Evolutionary conservation across 495 filamentous ascomycete genomes (phyloP).

Genomic region (Rhypophila decipiens): DNA sequence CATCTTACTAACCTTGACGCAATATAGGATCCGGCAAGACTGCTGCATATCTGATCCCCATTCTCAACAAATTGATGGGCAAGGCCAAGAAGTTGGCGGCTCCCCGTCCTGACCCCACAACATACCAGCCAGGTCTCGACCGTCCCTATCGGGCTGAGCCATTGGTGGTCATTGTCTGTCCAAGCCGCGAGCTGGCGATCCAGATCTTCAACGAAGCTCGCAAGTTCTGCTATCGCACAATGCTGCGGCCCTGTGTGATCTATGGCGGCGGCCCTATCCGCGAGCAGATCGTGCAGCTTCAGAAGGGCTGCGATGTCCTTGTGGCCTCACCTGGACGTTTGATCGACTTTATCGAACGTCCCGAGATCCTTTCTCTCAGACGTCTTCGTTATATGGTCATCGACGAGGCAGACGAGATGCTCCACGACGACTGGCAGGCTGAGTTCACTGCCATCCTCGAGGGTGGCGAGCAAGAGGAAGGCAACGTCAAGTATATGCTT

Average conservation of each 20-base stretch:
- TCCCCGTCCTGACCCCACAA: slow-evolving; percentile 56
- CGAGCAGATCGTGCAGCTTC: slow-evolving; percentile 64
- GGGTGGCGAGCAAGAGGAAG: slow-evolving; percentile 76
- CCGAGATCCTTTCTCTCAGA: slow-evolving; percentile 59
- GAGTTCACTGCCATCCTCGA: slow-evolving; percentile 65
- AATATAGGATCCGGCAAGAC: slow-evolving; percentile 93
- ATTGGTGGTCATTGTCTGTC: slow-evolving; percentile 76
- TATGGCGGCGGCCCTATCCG: slow-evolving; percentile 74
- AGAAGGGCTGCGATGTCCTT: slow-evolving; percentile 81
- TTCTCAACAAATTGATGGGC: slow-evolving; percentile 85
- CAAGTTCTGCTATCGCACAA: slow-evolving; percentile 85
- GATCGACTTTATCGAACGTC: slow-evolving; percentile 69
- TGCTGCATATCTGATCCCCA: slow-evolving; percentile 83
- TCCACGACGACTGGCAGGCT: slow-evolving; percentile 65
- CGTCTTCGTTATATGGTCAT: slow-evolving; percentile 81
- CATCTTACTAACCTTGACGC: background rate
- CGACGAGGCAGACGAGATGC: slow-evolving; percentile 93
- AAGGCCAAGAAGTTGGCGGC: slow-evolving; percentile 81
- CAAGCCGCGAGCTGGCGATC: slow-evolving; percentile 80
- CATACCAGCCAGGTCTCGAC: slow-evolving; percentile 34
- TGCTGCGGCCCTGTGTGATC: slow-evolving; percentile 85
- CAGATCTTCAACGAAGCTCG: slow-evolving; percentile 94
- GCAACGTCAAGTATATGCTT: slow-evolving; percentile 76
- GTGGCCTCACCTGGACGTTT: slow-evolving; percentile 85
- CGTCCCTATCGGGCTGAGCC: slow-evolving; percentile 65